Evolutionary conservation across 1,284 basidiomycete genomes (phyloP).

Genomic region (Hortiboletus rubellus): DNA sequence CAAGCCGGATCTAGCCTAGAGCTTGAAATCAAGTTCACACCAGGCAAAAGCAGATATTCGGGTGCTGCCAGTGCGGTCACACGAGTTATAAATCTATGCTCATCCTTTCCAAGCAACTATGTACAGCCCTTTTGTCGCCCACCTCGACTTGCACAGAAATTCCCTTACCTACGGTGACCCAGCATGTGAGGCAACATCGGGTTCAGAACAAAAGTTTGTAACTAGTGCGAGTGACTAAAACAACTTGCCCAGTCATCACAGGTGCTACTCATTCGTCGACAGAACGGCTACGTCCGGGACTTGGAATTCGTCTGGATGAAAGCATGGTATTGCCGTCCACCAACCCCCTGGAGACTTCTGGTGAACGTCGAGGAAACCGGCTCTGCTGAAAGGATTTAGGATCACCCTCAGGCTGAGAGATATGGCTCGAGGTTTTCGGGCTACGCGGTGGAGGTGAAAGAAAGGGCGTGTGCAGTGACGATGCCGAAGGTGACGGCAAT

Average conservation of each 20-base stretch:
- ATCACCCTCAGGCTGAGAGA: conserved; percentile 10
- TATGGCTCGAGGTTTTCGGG: conserved; percentile 10
- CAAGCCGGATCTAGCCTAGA: neutral
- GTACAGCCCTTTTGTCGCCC: neutral
- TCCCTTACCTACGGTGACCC: neutral
- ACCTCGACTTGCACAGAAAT: neutral
- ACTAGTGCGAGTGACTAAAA: neutral
- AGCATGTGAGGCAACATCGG: conserved; percentile 1
- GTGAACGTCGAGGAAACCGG: conserved; percentile 17
- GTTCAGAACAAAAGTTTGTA: conserved; percentile 5
- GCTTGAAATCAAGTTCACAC: neutral
- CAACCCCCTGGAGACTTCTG: conserved; percentile 6
- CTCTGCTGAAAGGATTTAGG: conserved; percentile 4
- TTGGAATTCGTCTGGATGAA: conserved; percentile 21
- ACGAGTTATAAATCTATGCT: neutral
- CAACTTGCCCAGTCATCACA: neutral
- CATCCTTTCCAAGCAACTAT: neutral
- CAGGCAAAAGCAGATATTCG: neutral
- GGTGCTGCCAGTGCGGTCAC: neutral
- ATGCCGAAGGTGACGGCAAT: conserved; percentile 16
- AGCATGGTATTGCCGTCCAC: conserved; percentile 7
- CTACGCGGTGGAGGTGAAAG: conserved; percentile 29
- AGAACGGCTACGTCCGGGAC: conserved; percentile 3
- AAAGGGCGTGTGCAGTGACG: conserved; percentile 21
- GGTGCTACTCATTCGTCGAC: conserved; percentile 18